Percentiles rank a stretch among this genome's conserved stretches.
Conservation (phyloP, 352 stramenopile genomes). For the Phytophthora macrochlamydospora region DNA sequence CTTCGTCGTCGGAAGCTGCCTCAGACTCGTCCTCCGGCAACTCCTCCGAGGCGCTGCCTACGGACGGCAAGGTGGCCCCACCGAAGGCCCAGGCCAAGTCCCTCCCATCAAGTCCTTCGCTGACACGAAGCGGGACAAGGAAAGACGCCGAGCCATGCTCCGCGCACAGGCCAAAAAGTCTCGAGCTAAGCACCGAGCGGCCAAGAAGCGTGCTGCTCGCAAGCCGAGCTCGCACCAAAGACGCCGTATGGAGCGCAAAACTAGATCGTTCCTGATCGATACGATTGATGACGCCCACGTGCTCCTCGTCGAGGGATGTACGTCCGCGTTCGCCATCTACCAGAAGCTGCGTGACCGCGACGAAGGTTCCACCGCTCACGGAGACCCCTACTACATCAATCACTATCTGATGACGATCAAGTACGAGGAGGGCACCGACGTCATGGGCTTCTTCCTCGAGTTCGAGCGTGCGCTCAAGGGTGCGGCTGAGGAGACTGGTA, state of each 20-base stretch:
- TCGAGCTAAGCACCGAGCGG: not conserved
- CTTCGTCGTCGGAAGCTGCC: too few relatives aligned
- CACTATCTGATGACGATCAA: constrained; percentile 11
- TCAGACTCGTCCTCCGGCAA: too few relatives aligned
- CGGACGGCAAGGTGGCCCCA: too few relatives aligned
- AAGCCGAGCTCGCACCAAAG: not conserved
- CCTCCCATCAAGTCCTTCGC: too few relatives aligned
- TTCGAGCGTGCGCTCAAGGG: constrained; percentile 12
- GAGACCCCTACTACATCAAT: constrained; percentile 8
- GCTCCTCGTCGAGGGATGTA: constrained; percentile 14
- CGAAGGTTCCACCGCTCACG: constrained; percentile 3
- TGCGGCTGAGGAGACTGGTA: constrained; percentile 1
- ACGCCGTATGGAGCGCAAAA: constrained; percentile 18
- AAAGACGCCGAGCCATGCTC: too few relatives aligned
- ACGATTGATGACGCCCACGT: constrained; percentile 28
- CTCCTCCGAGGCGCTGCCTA: too few relatives aligned
- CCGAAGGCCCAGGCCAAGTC: too few relatives aligned
- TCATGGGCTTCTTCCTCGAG: constrained; percentile 11
- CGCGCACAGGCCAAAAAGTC: not conserved
- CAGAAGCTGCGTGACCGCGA: constrained; percentile 8
- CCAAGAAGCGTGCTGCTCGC: not conserved
- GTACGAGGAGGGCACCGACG: constrained; percentile 5
- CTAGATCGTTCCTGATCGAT: constrained; percentile 21
- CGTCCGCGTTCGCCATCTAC: constrained; percentile 15
- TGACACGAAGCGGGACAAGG: too few relatives aligned